A percentile compares a stretch with the other conserved stretches of the same genome.
Evolutionary conservation across 2,329 filamentous ascomycete genomes (phyloP).

Genomic region (Cladosporium sp.): DNA sequence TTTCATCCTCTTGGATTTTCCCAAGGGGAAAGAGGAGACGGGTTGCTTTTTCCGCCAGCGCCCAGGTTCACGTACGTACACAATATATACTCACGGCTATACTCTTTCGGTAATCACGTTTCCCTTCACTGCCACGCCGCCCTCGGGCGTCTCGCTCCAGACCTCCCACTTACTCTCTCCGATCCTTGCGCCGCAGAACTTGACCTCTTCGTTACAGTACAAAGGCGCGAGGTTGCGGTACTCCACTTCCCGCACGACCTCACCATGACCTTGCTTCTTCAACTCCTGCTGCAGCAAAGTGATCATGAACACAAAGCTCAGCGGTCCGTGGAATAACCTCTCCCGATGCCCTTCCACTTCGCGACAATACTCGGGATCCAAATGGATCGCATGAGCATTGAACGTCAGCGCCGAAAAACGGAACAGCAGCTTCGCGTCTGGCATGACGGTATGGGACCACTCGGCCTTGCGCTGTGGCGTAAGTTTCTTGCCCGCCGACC

Average conservation of each 20-base stretch:
- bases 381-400: constrained; percentile 88
- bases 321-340: constrained; percentile 80
- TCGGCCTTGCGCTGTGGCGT: constrained; percentile 47
- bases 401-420: constrained; percentile 86
- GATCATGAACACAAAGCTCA: constrained; percentile 73
- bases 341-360: constrained; percentile 68
- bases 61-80: no score
- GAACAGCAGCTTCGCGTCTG: constrained; percentile 71
- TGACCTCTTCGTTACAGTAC: constrained; percentile 67
- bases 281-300: constrained; percentile 58
- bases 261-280: constrained; percentile 26
- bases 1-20: no score
- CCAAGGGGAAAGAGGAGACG: no score
- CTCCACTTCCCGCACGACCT: constrained; percentile 54
- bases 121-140: constrained; percentile 43
- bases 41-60: neutral
- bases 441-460: constrained; percentile 57
- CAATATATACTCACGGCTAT: neutral
- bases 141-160: constrained; percentile 39
- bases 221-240: constrained; percentile 81
- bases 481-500: constrained; percentile 26
- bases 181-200: constrained; percentile 58
- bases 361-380: constrained; percentile 67
- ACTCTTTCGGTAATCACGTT: constrained; percentile 27
- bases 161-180: constrained; percentile 37